These are phyloP conservation scores for Xerocomellus dryophilus DNA, from an alignment of 768 basidiomycete genomes.

Conservation along the genomic window DNA sequence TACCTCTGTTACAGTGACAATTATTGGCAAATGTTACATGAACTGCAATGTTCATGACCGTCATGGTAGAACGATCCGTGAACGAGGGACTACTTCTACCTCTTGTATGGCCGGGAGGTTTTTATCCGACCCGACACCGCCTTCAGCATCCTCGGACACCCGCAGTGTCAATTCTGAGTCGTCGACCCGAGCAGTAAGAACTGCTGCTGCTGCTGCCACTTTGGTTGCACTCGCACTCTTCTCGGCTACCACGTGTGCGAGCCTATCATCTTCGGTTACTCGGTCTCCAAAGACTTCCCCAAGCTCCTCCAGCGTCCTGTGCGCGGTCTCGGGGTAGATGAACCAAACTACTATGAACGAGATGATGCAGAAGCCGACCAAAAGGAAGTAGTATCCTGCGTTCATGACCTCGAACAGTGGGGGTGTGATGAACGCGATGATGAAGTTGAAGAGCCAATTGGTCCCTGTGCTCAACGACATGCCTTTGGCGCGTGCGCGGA, in stretches of 20 bases:
- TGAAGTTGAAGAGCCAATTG: constrained; percentile 36
- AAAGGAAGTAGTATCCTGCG: constrained; percentile 51
- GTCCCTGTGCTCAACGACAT: constrained; percentile 37
- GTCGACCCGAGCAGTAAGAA: constrained; percentile 14
- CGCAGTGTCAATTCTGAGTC: constrained; percentile 28
- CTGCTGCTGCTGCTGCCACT: constrained; percentile 9
- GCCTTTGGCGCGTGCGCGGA: constrained; percentile 38
- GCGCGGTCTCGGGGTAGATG: constrained; percentile 49
- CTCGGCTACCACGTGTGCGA: constrained; percentile 15
- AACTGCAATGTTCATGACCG: not conserved
- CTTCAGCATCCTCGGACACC: constrained; percentile 15
- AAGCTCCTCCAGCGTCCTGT: constrained; percentile 47
- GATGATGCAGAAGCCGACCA: constrained; percentile 44
- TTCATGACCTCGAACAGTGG: constrained; percentile 52
- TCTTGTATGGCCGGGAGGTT: constrained; percentile 13
- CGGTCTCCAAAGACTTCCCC: constrained; percentile 47
- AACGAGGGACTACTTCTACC: constrained; percentile 13
- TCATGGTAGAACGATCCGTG: constrained; percentile 9
- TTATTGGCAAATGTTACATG: not conserved
- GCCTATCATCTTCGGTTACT: constrained; percentile 22
- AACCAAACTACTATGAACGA: constrained; percentile 46
- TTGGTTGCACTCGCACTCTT: constrained; percentile 12
- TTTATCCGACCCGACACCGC: constrained; percentile 16
- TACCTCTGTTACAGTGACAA: not conserved
- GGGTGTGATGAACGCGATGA: constrained; percentile 50